Percentiles rank a stretch among this genome's conserved stretches.
phyloP scores from a whole-genome alignment of 805 yeast genomes.

The Diddensiella santjacobensis region DNA sequence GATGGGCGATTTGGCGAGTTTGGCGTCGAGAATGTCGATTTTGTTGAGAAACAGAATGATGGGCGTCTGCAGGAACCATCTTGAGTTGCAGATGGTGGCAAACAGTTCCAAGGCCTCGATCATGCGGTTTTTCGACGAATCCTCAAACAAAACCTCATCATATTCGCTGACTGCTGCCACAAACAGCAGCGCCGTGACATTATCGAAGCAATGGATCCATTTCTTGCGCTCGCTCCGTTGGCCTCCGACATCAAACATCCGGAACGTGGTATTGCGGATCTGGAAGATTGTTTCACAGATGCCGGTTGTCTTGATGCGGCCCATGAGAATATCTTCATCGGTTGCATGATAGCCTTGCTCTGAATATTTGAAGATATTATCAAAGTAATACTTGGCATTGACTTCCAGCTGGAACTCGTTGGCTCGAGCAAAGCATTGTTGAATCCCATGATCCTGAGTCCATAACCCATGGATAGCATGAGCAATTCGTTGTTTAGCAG shows the following conservation, averaged over 20 bases:
- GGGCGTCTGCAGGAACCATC: slow-evolving; percentile 82
- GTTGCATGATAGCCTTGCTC: slow-evolving; percentile 62
- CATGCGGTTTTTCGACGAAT: slow-evolving; percentile 83
- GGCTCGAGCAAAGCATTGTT: slow-evolving; percentile 38
- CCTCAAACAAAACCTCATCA: slow-evolving; percentile 89
- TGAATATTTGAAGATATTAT: slow-evolving; percentile 62
- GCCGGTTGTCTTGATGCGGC: slow-evolving; percentile 93
- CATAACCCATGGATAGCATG: slow-evolving; percentile 66
- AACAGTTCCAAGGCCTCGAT: slow-evolving; percentile 83
- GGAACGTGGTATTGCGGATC: slow-evolving; percentile 59
- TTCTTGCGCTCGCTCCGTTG: slow-evolving; percentile 87
- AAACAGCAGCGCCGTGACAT: slow-evolving; percentile 80
- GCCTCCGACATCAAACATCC: slow-evolving; percentile 94
- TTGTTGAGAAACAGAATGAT: slow-evolving; percentile 87
- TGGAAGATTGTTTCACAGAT: slow-evolving; percentile 81
- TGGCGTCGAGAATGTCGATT: slow-evolving; percentile 72
- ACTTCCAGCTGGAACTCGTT: slow-evolving; percentile 84
- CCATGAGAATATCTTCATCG: slow-evolving; percentile 81
- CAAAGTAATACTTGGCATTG: slow-evolving; percentile 77
- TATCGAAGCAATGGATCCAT: slow-evolving; percentile 94
- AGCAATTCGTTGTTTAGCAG: slow-evolving; percentile 46
- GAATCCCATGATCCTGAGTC: slow-evolving; percentile 65
- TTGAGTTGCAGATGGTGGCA: slow-evolving; percentile 76
- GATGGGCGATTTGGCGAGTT: slow-evolving; percentile 63
- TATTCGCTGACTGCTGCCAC: slow-evolving; percentile 89